These are phyloP conservation scores for Aureobasidium lini DNA, from an alignment of 2,329 filamentous ascomycete genomes.

Conservation along the genomic window DNA sequence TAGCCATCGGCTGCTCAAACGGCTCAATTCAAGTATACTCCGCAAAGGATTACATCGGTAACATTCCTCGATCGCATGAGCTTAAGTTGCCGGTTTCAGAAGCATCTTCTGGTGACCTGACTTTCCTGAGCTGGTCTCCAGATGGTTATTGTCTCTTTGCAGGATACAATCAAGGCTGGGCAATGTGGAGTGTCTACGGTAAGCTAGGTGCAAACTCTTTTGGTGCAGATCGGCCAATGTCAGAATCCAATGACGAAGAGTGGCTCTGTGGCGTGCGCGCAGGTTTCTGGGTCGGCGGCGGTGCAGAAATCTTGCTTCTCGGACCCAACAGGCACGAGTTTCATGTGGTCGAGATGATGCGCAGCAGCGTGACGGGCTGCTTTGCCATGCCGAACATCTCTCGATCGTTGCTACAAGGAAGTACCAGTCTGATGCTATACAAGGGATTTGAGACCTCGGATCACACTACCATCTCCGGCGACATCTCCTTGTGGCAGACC, in stretches of 20 bases:
- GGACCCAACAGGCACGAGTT: conserved; percentile 27
- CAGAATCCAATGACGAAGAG: conserved; percentile 62
- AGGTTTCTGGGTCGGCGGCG: conserved; percentile 80
- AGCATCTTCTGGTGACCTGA: conserved; percentile 61
- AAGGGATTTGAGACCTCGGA: conserved; percentile 87
- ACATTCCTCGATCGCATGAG: conserved; percentile 79
- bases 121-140: conserved; percentile 75
- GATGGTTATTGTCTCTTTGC: conserved; percentile 95
- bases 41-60: conserved; percentile 86
- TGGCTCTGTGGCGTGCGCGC: conserved; percentile 77
- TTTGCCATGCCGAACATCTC: conserved; percentile 88
- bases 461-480: conserved; percentile 82
- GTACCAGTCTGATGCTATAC: conserved; percentile 83
- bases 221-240: conserved; percentile 56
- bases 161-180: conserved; percentile 88
- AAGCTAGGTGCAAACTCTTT: conserved; percentile 85
- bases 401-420: conserved; percentile 80
- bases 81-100: conserved; percentile 63
- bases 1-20: conserved; percentile 75
- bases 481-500: conserved; percentile 92
- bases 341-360: conserved; percentile 68
- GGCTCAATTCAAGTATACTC: conserved; percentile 84
- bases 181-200: conserved; percentile 94
- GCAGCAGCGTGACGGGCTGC: conserved; percentile 86
- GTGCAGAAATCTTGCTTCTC: conserved; percentile 75